These are phyloP conservation scores for Lumnitzera racemosa DNA, from an alignment of 345 rosid species.

Conservation along the genomic window DNA sequence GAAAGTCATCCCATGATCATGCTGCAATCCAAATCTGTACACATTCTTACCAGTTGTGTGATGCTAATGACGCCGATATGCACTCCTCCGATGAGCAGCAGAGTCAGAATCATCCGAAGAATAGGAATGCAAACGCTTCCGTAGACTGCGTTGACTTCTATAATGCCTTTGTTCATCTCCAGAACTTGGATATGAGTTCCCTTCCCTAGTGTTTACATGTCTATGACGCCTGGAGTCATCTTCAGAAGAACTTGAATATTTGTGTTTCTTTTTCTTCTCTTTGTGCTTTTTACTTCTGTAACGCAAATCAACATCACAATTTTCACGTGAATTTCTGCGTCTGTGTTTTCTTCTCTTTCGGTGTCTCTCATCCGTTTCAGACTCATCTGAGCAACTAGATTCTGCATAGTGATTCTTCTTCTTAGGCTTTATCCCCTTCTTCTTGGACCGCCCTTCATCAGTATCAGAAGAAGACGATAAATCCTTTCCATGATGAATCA, in stretches of 20 bases:
- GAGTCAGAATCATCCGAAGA: slow-evolving; percentile 10
- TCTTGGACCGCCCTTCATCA: slow-evolving; percentile 29
- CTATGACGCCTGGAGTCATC: slow-evolving; percentile 19
- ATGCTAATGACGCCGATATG: slow-evolving; percentile 2
- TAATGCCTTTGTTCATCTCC: slow-evolving; percentile 16
- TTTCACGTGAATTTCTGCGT: slow-evolving; percentile 19
- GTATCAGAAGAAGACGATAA: slow-evolving; percentile 28
- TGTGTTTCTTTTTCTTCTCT: slow-evolving; percentile 21
- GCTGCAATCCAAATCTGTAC: no score
- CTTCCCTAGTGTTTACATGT: slow-evolving; percentile 19
- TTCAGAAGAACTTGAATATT: slow-evolving; percentile 21
- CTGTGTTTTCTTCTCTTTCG: slow-evolving; percentile 25
- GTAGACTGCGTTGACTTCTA: slow-evolving; percentile 10
- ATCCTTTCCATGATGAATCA: slow-evolving; percentile 22
- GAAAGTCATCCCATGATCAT: no score
- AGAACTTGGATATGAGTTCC: slow-evolving; percentile 8
- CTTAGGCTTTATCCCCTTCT: slow-evolving; percentile 28
- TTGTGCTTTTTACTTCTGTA: slow-evolving; percentile 19
- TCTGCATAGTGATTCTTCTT: slow-evolving; percentile 31
- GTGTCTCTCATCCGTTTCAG: slow-evolving; percentile 21
- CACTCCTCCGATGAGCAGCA: slow-evolving; percentile 11
- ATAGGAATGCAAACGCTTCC: slow-evolving; percentile 10
- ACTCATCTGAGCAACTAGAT: slow-evolving; percentile 27
- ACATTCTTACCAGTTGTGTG: no score
- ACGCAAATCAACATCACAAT: slow-evolving; percentile 18